phyloP scores from a whole-genome alignment of 2,329 filamentous ascomycete species.

The Sporothrix curviconia region DNA sequence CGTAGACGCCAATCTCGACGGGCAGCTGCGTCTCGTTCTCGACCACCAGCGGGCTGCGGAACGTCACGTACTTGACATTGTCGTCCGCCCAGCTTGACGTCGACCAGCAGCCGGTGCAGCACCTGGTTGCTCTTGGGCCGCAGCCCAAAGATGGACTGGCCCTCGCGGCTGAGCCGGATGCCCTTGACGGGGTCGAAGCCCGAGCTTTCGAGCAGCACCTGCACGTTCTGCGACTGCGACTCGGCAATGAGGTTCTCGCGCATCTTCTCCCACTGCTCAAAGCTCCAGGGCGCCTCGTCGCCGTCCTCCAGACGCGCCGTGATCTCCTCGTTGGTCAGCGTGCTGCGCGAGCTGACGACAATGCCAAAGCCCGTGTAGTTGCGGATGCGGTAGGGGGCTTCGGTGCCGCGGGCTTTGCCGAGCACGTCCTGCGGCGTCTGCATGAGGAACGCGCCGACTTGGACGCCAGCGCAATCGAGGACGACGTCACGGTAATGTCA shows the following conservation, averaged over 20 bases:
- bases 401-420: slow-evolving; percentile 83
- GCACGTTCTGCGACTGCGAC: slow-evolving; percentile 66
- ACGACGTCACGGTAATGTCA: slow-evolving; percentile 86
- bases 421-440: slow-evolving; percentile 77
- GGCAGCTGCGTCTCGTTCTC: slow-evolving; percentile 98
- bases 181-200: slow-evolving; percentile 87
- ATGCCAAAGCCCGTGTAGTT: slow-evolving; percentile 95
- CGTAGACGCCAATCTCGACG: slow-evolving; percentile 86
- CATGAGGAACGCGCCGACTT: slow-evolving; percentile 85
- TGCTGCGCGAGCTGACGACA: slow-evolving; percentile 70
- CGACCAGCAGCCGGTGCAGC: slow-evolving; percentile 83
- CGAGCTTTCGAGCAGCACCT: slow-evolving; percentile 80
- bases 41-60: slow-evolving; percentile 82
- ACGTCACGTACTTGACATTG: slow-evolving; percentile 96
- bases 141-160: slow-evolving; percentile 82
- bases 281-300: slow-evolving; percentile 88
- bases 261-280: slow-evolving; percentile 94
- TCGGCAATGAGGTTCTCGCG: slow-evolving; percentile 87
- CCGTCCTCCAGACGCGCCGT: slow-evolving; percentile 78
- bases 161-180: slow-evolving; percentile 87
- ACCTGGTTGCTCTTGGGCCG: slow-evolving; percentile 80
- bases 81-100: slow-evolving; percentile 85
- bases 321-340: slow-evolving; percentile 60
- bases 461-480: slow-evolving; percentile 84
- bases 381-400: slow-evolving; percentile 86